phyloP scores from a whole-genome alignment of 768 basidiomycete species.

The Gloeostereum incarnatum region DNA sequence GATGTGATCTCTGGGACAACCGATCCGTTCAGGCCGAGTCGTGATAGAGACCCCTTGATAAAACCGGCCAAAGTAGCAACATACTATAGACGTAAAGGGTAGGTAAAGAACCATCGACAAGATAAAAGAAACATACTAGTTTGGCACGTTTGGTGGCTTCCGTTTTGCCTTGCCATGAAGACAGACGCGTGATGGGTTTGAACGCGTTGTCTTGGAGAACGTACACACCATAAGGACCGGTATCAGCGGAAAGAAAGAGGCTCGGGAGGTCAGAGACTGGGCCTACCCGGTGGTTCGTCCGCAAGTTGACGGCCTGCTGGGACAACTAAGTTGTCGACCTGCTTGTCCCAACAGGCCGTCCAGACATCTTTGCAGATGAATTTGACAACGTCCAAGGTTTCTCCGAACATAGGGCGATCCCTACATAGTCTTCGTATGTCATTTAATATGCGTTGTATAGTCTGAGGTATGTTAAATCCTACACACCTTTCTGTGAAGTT shows the following conservation, averaged over 20 bases:
- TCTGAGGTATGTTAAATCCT: no score
- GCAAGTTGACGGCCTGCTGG: no score
- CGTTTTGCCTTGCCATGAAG: conserved; percentile 69
- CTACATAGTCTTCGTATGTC: conserved; percentile 65
- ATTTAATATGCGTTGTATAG: no score
- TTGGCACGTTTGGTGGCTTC: conserved; percentile 66
- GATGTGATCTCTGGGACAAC: conserved; percentile 74
- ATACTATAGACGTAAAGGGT: conserved; percentile 51
- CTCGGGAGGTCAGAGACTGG: conserved; percentile 16
- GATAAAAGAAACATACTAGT: conserved; percentile 61
- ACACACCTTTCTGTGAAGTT: conserved; percentile 79
- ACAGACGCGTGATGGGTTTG: conserved; percentile 74
- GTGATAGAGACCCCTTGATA: conserved; percentile 71
- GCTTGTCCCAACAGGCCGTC: conserved; percentile 87
- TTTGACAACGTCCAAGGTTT: conserved; percentile 87
- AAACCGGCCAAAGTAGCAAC: conserved; percentile 77
- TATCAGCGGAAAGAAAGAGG: not conserved
- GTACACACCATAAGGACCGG: conserved; percentile 69
- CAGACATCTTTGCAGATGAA: conserved; percentile 97
- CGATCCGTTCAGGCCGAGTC: conserved; percentile 68
- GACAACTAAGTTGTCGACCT: conserved; percentile 95
- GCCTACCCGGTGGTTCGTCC: conserved; percentile 92
- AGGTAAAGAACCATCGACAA: no score
- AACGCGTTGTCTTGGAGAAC: conserved; percentile 90
- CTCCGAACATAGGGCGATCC: conserved; percentile 64